A percentile compares a stretch with the other conserved stretches of the same genome.
phyloP scores from a whole-genome alignment of 2,329 filamentous ascomycete genomes.

The Diaporthe sp. region DNA sequence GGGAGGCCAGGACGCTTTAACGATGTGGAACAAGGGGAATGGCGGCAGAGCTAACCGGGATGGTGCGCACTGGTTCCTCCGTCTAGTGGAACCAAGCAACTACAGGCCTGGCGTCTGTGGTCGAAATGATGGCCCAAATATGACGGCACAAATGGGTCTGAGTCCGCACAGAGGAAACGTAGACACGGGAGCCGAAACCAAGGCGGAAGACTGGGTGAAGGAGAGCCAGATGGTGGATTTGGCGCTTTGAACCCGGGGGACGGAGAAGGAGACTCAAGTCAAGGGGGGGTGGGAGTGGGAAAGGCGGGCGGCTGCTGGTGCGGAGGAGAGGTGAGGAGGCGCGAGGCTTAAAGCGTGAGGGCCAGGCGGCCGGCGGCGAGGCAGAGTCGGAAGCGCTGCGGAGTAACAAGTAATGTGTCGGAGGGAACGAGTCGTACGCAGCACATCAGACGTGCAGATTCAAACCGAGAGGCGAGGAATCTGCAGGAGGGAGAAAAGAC shows the following conservation, averaged over 20 bases:
- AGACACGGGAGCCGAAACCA: constrained; percentile 6
- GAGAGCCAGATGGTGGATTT: not conserved
- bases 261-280: not conserved
- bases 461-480: constrained; percentile 17
- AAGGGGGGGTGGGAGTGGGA: not conserved
- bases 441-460: constrained; percentile 33
- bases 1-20: constrained; percentile 17
- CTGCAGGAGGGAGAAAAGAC: constrained; percentile 24
- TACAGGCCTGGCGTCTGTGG: not conserved
- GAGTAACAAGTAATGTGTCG: constrained; percentile 31
- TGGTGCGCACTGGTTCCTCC: constrained; percentile 27
- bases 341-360: constrained; percentile 33
- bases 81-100: constrained; percentile 23
- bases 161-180: not conserved
- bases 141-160: not conserved
- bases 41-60: constrained; percentile 16
- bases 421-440: constrained; percentile 36
- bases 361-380: constrained; percentile 27
- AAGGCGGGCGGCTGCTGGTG: constrained; percentile 22
- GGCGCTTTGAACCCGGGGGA: constrained; percentile 26
- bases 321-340: constrained; percentile 35
- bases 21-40: constrained; percentile 27
- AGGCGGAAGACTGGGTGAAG: constrained; percentile 3
- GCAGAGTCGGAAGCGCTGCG: constrained; percentile 31
- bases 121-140: not conserved